These are phyloP conservation scores for Crithidia bombi DNA, from an alignment of 208 protist genomes.

Conservation along the genomic window DNA sequence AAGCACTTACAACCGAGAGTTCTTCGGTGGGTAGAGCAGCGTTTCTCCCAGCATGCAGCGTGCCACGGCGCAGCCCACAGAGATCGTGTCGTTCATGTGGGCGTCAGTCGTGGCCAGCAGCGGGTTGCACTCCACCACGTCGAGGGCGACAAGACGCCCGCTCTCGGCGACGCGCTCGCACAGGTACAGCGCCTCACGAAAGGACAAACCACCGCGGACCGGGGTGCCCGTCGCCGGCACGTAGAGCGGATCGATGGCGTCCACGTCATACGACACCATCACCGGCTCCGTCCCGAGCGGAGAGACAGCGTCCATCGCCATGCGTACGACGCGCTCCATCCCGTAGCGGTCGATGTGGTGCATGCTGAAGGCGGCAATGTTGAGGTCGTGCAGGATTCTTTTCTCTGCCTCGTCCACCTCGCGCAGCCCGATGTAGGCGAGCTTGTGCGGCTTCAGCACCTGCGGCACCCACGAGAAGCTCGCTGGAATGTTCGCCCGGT, in stretches of 20 bases:
- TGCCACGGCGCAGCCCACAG: constrained; percentile 45
- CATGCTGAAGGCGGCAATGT: constrained; percentile 65
- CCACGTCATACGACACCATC: constrained; percentile 72
- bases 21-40: constrained; percentile 43
- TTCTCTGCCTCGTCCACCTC: constrained; percentile 72
- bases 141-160: constrained; percentile 53
- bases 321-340: constrained; percentile 56
- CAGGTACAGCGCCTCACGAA: constrained; percentile 57
- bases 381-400: constrained; percentile 49
- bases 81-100: constrained; percentile 48
- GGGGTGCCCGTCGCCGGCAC: constrained; percentile 67
- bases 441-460: constrained; percentile 51
- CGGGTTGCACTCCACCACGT: constrained; percentile 78
- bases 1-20: constrained; percentile 31
- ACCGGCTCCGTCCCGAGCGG: constrained; percentile 52
- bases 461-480: constrained; percentile 44
- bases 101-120: constrained; percentile 39
- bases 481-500: constrained; percentile 44
- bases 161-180: constrained; percentile 49
- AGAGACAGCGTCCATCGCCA: constrained; percentile 52
- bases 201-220: constrained; percentile 54
- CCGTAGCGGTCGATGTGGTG: constrained; percentile 64
- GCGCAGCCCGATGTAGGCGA: constrained; percentile 72
- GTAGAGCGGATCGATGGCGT: constrained; percentile 64
- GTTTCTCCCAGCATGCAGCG: constrained; percentile 55